Evolutionary conservation across 495 filamentous ascomycete species (phyloP).

Genomic region (Terfezia claveryi): DNA sequence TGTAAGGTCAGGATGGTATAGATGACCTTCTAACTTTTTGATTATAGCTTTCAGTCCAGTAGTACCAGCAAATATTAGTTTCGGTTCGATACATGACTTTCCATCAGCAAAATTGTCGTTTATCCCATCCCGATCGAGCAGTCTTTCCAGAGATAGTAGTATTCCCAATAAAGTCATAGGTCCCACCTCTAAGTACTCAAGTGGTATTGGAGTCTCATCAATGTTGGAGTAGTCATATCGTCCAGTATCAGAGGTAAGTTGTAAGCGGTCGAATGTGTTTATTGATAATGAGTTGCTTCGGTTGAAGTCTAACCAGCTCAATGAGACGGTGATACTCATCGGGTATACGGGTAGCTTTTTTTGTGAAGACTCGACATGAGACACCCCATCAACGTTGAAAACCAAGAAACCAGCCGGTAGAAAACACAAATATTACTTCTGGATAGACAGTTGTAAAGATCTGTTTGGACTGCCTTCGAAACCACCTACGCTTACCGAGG

Average conservation of each 20-base stretch:
- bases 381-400: background rate
- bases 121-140: background rate
- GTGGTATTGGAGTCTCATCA: background rate
- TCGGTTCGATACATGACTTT: too few species aligned
- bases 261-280: background rate
- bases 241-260: background rate
- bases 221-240: background rate
- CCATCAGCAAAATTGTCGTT: too few species aligned
- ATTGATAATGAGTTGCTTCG: background rate
- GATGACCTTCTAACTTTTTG: too few species aligned
- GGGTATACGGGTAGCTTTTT: constrained; percentile 2
- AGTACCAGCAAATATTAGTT: too few species aligned
- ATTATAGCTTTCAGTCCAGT: too few species aligned
- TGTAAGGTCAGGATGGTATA: too few species aligned
- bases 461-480: too few species aligned
- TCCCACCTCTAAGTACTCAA: constrained; percentile 2
- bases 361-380: background rate
- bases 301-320: constrained; percentile 5
- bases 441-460: too few species aligned
- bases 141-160: constrained; percentile 2
- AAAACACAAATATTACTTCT: too few species aligned
- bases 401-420: background rate
- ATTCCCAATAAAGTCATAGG: constrained; percentile 2
- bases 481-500: too few species aligned
- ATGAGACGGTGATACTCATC: background rate